Conservation (phyloP, 768 basidiomycete species). For the Ramaria rubella region DNA sequence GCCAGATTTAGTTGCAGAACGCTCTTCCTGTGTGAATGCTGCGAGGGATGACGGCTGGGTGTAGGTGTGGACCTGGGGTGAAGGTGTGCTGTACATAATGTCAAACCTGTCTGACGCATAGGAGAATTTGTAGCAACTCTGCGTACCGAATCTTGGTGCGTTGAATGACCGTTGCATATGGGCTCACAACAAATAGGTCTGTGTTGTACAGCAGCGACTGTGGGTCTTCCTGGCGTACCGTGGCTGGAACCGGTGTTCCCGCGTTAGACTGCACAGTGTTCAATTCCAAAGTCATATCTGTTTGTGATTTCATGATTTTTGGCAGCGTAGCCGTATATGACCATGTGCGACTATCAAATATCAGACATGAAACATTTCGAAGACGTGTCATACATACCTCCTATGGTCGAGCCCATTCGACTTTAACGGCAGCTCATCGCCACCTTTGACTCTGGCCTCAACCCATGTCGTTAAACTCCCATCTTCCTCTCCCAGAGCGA, state of each 20-base stretch:
- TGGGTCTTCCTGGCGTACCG: slow-evolving; percentile 65
- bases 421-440: slow-evolving; percentile 41
- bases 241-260: slow-evolving; percentile 67
- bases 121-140: background rate
- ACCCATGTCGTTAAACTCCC: slow-evolving; percentile 66
- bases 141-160: slow-evolving; percentile 82
- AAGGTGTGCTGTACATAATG: slow-evolving; percentile 46
- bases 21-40: slow-evolving; percentile 49
- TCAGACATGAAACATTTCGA: background rate
- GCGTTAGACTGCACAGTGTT: slow-evolving; percentile 75
- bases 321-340: slow-evolving; percentile 62
- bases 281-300: slow-evolving; percentile 68
- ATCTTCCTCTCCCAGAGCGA: slow-evolving; percentile 60
- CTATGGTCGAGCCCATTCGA: slow-evolving; percentile 42
- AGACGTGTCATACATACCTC: slow-evolving; percentile 38
- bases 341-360: slow-evolving; percentile 33
- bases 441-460: slow-evolving; percentile 75
- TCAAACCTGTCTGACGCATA: background rate
- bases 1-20: slow-evolving; percentile 62
- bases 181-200: slow-evolving; percentile 76
- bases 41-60: slow-evolving; percentile 59
- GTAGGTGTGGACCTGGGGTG: slow-evolving; percentile 64
- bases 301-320: slow-evolving; percentile 48
- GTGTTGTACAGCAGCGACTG: slow-evolving; percentile 75
- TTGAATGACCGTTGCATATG: slow-evolving; percentile 75